Percentiles rank a stretch among this genome's conserved stretches.
These are phyloP conservation scores for Priceomyces castillae DNA, from an alignment of 805 yeast species.

Conservation along the genomic window DNA sequence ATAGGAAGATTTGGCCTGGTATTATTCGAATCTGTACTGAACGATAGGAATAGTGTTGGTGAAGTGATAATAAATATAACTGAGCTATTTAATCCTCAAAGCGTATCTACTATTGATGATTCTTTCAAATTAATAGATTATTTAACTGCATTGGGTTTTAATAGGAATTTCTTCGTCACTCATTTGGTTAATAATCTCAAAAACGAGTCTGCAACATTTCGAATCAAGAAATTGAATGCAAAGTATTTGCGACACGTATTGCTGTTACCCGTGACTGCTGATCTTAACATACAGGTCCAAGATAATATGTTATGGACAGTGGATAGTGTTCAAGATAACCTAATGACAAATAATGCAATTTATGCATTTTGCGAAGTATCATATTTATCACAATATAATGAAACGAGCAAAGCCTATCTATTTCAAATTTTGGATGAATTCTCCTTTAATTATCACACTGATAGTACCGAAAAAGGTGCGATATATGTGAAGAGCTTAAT, in stretches of 20 bases:
- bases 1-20: slow-evolving; percentile 67
- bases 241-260: slow-evolving; percentile 22
- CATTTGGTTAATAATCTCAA: slow-evolving; percentile 28
- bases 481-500: slow-evolving; percentile 22
- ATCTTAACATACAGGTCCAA: background rate
- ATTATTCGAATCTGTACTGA: slow-evolving; percentile 23
- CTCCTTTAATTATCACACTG: slow-evolving; percentile 32
- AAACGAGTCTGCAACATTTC: slow-evolving; percentile 35
- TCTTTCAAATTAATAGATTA: slow-evolving; percentile 14
- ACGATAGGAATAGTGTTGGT: slow-evolving; percentile 19
- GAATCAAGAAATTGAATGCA: slow-evolving; percentile 42
- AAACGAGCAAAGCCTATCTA: background rate
- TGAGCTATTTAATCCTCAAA: slow-evolving; percentile 53
- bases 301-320: background rate
- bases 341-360: slow-evolving; percentile 1
- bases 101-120: slow-evolving; percentile 18
- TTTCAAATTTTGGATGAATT: background rate
- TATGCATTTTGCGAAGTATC: slow-evolving; percentile 8
- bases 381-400: background rate
- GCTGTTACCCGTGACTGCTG: background rate
- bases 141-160: slow-evolving; percentile 24
- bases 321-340: background rate
- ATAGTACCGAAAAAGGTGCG: slow-evolving; percentile 35
- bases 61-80: slow-evolving; percentile 48
- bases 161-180: slow-evolving; percentile 23